Conservation (phyloP, 2,329 filamentous ascomycete species). For the Fusarium virguliforme region DNA sequence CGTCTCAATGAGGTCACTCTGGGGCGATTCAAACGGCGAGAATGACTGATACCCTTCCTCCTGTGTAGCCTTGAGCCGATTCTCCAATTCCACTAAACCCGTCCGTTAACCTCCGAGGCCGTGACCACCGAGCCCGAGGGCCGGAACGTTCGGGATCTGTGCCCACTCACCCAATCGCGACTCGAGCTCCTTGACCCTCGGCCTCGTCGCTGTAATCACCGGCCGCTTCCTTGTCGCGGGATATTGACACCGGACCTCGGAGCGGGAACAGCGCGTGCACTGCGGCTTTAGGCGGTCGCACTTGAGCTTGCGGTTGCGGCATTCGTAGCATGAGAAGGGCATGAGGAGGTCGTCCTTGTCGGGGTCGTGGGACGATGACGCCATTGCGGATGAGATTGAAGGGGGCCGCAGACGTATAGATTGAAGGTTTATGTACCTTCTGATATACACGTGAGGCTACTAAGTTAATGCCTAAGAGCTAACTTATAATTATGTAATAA, state of each 20-base stretch:
- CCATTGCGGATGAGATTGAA: conserved; percentile 28
- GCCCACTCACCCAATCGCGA: conserved; percentile 43
- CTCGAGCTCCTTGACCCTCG: conserved; percentile 52
- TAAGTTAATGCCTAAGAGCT: not conserved
- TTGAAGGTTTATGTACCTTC: not conserved
- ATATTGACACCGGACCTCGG: conserved; percentile 48
- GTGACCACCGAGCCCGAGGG: not conserved
- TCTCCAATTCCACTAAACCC: conserved; percentile 45
- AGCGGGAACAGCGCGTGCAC: conserved; percentile 49
- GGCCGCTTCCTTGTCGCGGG: conserved; percentile 48
- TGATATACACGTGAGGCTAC: not conserved
- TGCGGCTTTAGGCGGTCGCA: conserved; percentile 50
- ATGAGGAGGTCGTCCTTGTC: conserved; percentile 26
- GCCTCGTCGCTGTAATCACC: conserved; percentile 46
- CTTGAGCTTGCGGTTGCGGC: conserved; percentile 51
- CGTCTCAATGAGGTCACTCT: conserved; percentile 44
- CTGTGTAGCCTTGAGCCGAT: conserved; percentile 41
- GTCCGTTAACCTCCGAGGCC: not conserved
- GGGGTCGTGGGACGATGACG: conserved; percentile 15
- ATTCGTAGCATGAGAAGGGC: conserved; percentile 50
- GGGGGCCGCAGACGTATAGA: too few relatives aligned
- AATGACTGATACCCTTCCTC: conserved; percentile 39
- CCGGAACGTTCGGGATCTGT: not conserved
- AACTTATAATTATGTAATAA: too few relatives aligned
- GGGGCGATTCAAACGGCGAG: conserved; percentile 26